phyloP scores from a whole-genome alignment of 352 stramenopile species.

The Phytopythium litorale region DNA sequence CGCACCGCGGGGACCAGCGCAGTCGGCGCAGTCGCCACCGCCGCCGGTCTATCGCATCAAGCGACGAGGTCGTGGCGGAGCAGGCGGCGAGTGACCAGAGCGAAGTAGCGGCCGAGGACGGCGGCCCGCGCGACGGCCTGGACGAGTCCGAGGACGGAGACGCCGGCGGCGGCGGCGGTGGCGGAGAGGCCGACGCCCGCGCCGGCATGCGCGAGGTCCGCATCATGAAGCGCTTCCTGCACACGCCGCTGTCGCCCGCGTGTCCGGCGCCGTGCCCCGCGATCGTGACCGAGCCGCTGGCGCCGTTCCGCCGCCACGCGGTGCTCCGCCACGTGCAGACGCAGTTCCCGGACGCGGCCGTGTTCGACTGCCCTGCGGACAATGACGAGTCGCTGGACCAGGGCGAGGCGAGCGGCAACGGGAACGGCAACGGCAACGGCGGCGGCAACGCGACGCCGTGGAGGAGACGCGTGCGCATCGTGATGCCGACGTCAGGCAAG shows the following conservation, averaged over 20 bases:
- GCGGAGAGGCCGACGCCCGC: conserved; percentile 1
- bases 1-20: too few species aligned
- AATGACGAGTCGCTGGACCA: conserved; percentile 25
- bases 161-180: not conserved
- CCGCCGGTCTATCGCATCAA: not conserved
- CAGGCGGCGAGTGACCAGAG: not conserved
- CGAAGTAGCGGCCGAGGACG: not conserved
- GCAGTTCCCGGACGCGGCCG: conserved; percentile 31
- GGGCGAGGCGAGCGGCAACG: not conserved
- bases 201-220: conserved; percentile 11
- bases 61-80: not conserved
- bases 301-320: conserved; percentile 59
- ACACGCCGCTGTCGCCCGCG: conserved; percentile 14
- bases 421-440: not conserved
- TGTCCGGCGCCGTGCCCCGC: conserved; percentile 14
- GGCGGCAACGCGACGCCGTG: conserved; percentile 37
- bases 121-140: not conserved
- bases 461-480: conserved; percentile 58
- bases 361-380: conserved; percentile 66
- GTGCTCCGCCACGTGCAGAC: conserved; percentile 47
- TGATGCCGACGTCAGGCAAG: conserved; percentile 19
- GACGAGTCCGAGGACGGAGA: not conserved
- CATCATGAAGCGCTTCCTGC: conserved; percentile 38
- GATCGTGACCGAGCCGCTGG: conserved; percentile 55
- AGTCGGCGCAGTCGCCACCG: not conserved